A percentile compares a stretch with the other conserved stretches of the same genome.
Evolutionary conservation across 2,329 filamentous ascomycete species (phyloP).

Genomic region (Metarhizium album): DNA sequence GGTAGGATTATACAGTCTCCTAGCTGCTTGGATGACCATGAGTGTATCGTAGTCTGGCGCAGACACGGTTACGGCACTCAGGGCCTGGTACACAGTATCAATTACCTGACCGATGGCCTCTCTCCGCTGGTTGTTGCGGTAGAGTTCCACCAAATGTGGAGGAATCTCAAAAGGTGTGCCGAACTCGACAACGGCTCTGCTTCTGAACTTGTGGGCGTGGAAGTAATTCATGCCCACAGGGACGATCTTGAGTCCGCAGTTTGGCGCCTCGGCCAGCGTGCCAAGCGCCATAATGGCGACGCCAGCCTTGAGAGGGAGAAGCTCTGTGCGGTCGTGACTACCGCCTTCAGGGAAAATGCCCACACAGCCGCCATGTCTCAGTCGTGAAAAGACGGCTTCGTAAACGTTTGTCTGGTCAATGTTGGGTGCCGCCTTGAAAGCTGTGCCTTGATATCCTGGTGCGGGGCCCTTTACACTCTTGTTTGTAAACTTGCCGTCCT

Average conservation of each 20-base stretch:
- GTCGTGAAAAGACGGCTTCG: conserved; percentile 77
- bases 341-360: conserved; percentile 97
- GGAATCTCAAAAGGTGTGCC: conserved; percentile 82
- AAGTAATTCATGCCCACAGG: conserved; percentile 99
- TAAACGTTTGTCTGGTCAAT: conserved; percentile 93
- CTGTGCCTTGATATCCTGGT: conserved; percentile 62
- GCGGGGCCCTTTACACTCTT: conserved; percentile 40
- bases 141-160: conserved; percentile 70
- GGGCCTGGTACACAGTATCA: conserved; percentile 74
- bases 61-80: conserved; percentile 83
- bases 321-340: conserved; percentile 85
- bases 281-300: conserved; percentile 97
- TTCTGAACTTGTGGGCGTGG: conserved; percentile 96
- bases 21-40: conserved; percentile 91
- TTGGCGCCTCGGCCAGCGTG: conserved; percentile 71
- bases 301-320: conserved; percentile 88
- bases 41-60: conserved; percentile 91
- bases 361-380: conserved; percentile 76
- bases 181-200: conserved; percentile 90
- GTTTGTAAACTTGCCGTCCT: conserved; percentile 52
- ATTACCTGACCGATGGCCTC: conserved; percentile 80
- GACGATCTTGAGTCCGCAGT: conserved; percentile 87
- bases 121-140: conserved; percentile 70
- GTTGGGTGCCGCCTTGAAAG: conserved; percentile 82
- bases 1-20: conserved; percentile 86